Conservation (phyloP, 352 stramenopile species). For the Phytopythium helicoides region DNA sequence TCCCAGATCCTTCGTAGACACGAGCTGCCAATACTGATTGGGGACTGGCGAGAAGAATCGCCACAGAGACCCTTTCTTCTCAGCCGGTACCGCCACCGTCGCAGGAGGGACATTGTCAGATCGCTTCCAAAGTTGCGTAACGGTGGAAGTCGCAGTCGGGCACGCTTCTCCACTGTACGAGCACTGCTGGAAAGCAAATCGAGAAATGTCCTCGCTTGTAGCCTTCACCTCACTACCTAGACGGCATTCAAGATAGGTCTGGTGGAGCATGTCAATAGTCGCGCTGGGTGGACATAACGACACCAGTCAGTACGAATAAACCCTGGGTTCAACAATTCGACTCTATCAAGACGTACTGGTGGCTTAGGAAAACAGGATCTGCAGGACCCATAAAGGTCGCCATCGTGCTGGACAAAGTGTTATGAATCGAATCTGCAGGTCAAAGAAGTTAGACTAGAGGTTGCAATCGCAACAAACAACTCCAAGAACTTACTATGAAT, state of each 20-base stretch:
- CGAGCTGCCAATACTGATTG: constrained; percentile 22
- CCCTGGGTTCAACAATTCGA: background rate
- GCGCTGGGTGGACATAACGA: too few species aligned
- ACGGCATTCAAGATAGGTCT: constrained; percentile 45
- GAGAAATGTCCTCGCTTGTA: constrained; percentile 19
- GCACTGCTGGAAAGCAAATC: constrained; percentile 37
- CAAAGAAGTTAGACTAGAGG: too few species aligned
- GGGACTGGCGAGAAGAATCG: constrained; percentile 21
- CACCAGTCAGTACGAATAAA: too few species aligned
- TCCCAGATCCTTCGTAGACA: constrained; percentile 25
- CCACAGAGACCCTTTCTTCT: constrained; percentile 15
- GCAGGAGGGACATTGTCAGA: constrained; percentile 9
- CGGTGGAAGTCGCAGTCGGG: constrained; percentile 16
- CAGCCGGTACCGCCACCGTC: constrained; percentile 10
- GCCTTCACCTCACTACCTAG: constrained; percentile 29
- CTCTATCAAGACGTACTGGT: constrained; percentile 35
- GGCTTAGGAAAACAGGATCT: constrained; percentile 47
- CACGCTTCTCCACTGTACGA: constrained; percentile 15
- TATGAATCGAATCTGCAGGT: constrained; percentile 52
- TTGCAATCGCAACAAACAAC: too few species aligned
- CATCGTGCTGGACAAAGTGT: constrained; percentile 26
- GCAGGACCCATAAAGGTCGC: constrained; percentile 30
- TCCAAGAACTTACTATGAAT: too few species aligned
- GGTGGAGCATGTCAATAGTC: constrained; percentile 34
- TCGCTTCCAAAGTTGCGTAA: constrained; percentile 29